phyloP scores from a whole-genome alignment of 805 yeast genomes.

The Hagleromyces aurorensis region DNA sequence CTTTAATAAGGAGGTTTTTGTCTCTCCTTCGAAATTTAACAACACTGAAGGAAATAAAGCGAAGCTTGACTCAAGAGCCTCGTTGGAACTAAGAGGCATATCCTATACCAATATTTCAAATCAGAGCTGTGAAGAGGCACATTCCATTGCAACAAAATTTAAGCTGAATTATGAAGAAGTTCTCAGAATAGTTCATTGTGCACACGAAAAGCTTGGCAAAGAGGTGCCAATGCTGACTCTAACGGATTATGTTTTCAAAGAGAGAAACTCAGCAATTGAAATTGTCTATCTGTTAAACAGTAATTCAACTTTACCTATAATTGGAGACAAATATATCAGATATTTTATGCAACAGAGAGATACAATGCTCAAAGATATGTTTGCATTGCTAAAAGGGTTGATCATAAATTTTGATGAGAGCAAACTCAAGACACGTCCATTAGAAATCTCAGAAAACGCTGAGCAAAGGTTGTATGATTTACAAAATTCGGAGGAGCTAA shows the following conservation, averaged over 20 bases:
- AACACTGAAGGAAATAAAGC: slow-evolving; percentile 1
- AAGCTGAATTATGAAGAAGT: slow-evolving; percentile 38
- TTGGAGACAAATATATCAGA: slow-evolving; percentile 19
- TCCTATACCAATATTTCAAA: slow-evolving; percentile 33
- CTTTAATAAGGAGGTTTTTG: slow-evolving; percentile 8
- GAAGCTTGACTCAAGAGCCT: slow-evolving; percentile 1
- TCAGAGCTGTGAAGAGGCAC: slow-evolving; percentile 34
- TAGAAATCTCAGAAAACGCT: slow-evolving; percentile 8
- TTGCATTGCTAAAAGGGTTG: slow-evolving; percentile 9
- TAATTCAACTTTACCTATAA: slow-evolving; percentile 16
- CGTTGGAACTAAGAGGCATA: slow-evolving; percentile 35
- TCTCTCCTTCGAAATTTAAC: slow-evolving; percentile 9
- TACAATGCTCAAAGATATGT: slow-evolving; percentile 19
- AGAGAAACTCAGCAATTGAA: slow-evolving; percentile 43
- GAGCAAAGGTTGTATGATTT: slow-evolving; percentile 12
- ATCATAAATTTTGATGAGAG: slow-evolving; percentile 4
- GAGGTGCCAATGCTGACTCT: slow-evolving; percentile 28
- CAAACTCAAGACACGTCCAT: slow-evolving; percentile 1
- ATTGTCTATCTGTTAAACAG: slow-evolving; percentile 31
- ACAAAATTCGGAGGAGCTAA: slow-evolving; percentile 30
- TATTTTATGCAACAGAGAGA: slow-evolving; percentile 15
- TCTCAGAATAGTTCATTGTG: slow-evolving; percentile 40
- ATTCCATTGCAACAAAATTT: slow-evolving; percentile 34
- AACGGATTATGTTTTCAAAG: slow-evolving; percentile 38
- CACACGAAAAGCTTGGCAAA: slow-evolving; percentile 32